Evolutionary conservation across 768 basidiomycete genomes (phyloP).

Genomic region (Porpolomopsis calyptriformis): DNA sequence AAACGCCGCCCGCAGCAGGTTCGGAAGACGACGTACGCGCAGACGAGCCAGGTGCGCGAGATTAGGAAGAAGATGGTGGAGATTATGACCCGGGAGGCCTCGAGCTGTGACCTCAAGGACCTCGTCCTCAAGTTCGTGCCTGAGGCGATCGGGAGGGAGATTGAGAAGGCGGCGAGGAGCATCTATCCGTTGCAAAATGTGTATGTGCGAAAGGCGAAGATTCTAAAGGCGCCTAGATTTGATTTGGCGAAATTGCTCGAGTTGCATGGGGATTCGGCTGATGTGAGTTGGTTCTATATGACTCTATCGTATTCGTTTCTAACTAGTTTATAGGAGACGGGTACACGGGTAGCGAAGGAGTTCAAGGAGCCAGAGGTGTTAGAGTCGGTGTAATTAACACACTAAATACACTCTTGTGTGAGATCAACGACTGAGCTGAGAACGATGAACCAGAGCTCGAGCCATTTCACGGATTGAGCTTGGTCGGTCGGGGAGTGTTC

Average conservation of each 20-base stretch:
- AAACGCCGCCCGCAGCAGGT: constrained; percentile 95
- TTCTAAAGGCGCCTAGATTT: constrained; percentile 95
- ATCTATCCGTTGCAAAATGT: constrained; percentile 99
- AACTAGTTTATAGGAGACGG: constrained; percentile 61
- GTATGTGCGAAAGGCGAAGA: constrained; percentile 98
- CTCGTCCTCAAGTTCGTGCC: constrained; percentile 98
- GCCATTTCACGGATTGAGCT: constrained; percentile 33
- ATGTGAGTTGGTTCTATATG: constrained; percentile 46
- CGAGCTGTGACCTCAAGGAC: constrained; percentile 95
- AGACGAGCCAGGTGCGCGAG: constrained; percentile 89
- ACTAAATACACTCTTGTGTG: constrained; percentile 16
- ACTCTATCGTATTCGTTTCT: constrained; percentile 2
- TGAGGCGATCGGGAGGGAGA: constrained; percentile 97
- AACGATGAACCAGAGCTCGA: constrained; percentile 74
- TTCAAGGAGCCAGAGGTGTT: constrained; percentile 97
- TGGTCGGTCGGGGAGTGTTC: constrained; percentile 28
- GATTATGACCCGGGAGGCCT: constrained; percentile 93
- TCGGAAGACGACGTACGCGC: constrained; percentile 97
- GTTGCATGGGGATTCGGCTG: constrained; percentile 89
- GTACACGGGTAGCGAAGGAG: constrained; percentile 86
- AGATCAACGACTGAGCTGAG: constrained; percentile 55
- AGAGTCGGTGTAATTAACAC: constrained; percentile 61
- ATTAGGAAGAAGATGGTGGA: constrained; percentile 99
- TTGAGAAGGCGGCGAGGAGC: constrained; percentile 92
- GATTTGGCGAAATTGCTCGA: constrained; percentile 93